Conservation (phyloP, 73 alveolate genomes). For the Tetrahymena elliotti region DNA sequence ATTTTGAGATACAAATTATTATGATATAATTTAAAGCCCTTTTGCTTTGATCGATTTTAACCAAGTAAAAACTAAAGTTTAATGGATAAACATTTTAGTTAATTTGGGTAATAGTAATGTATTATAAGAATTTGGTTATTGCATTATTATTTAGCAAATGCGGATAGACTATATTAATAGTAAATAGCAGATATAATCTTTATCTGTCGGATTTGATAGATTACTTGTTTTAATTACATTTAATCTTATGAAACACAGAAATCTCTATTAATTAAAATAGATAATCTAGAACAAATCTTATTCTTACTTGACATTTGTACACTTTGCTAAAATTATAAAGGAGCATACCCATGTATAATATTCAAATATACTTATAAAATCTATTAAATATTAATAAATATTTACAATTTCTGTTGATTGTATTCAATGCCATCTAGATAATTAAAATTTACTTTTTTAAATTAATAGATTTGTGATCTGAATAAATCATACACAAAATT, state of each 20-base stretch:
- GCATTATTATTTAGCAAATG: too few relatives aligned
- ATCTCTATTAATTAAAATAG: not conserved
- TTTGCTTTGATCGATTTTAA: not conserved
- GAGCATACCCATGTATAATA: too few relatives aligned
- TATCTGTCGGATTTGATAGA: not conserved
- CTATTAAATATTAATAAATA: too few relatives aligned
- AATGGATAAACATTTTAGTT: not conserved
- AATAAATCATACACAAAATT: too few relatives aligned
- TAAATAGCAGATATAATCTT: not conserved
- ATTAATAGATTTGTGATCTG: too few relatives aligned
- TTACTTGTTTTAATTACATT: not conserved
- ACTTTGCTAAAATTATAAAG: too few relatives aligned
- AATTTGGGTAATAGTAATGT: not conserved
- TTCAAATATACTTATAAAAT: too few relatives aligned
- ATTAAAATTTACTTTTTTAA: too few relatives aligned
- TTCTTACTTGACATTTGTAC: not conserved
- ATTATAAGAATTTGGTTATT: not conserved
- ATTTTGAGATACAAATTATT: not conserved
- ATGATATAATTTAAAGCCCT: not conserved
- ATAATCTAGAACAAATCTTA: not conserved
- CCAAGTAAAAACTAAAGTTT: not conserved
- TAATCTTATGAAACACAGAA: too few relatives aligned
- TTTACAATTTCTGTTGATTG: too few relatives aligned
- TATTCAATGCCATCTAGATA: too few relatives aligned
- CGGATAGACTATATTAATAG: too few relatives aligned